These are phyloP conservation scores for Phyllosticta citrichinensis DNA, from an alignment of 2,329 filamentous ascomycete species.

Conservation along the genomic window DNA sequence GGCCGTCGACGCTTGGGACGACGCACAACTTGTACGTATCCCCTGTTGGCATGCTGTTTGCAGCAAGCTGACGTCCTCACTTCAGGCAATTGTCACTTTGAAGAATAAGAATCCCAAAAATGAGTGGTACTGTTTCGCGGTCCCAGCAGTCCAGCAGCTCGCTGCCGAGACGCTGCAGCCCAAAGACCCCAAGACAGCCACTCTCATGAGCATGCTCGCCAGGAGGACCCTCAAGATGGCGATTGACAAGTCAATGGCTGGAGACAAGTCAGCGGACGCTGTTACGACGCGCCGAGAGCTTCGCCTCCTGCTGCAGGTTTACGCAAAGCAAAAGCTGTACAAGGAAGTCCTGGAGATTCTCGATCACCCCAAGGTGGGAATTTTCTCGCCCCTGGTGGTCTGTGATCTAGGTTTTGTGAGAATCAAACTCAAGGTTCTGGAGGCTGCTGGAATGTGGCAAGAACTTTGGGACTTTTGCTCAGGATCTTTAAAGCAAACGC, in stretches of 20 bases:
- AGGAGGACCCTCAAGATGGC: constrained; percentile 2
- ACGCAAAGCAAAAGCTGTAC: constrained; percentile 5
- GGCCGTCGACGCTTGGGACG: constrained; percentile 4
- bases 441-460: constrained; percentile 5
- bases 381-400: constrained; percentile 7
- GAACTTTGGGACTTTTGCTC: constrained; percentile 9
- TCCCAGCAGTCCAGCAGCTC: constrained; percentile 8
- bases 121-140: constrained; percentile 8
- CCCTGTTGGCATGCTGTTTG: not conserved
- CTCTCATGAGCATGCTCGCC: constrained; percentile 5
- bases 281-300: constrained; percentile 9
- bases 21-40: constrained; percentile 7
- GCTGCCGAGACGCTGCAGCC: constrained; percentile 3
- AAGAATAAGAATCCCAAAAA: constrained; percentile 9
- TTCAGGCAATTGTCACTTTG: constrained; percentile 7
- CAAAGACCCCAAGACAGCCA: constrained; percentile 4
- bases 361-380: not conserved
- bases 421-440: constrained; percentile 7
- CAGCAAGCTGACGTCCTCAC: not conserved
- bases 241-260: constrained; percentile 6
- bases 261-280: constrained; percentile 6
- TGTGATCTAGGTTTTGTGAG: constrained; percentile 8
- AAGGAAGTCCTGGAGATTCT: constrained; percentile 8
- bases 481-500: not conserved
- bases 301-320: constrained; percentile 8